phyloP scores from a whole-genome alignment of 495 filamentous ascomycete species.

The Parathielavia hyrcaniae region DNA sequence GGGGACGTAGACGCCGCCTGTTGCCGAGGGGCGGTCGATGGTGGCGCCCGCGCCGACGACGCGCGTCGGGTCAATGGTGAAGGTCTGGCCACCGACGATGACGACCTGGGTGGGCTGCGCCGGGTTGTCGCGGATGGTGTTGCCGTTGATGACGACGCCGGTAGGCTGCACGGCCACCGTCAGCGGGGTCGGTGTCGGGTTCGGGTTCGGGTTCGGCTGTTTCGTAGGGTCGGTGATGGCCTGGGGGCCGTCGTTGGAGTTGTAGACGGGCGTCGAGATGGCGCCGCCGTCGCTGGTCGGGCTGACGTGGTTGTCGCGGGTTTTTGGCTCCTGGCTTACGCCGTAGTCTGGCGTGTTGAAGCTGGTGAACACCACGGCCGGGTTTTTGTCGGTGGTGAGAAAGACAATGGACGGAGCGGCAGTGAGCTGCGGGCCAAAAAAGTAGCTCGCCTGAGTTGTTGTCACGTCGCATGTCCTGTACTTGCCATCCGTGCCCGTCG shows the following conservation, averaged over 20 bases:
- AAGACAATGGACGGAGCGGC: slow-evolving; percentile 28
- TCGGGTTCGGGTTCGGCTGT: background rate
- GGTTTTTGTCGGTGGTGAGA: slow-evolving; percentile 46
- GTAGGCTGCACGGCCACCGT: slow-evolving; percentile 38
- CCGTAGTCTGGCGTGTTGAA: slow-evolving; percentile 40
- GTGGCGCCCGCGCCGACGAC: slow-evolving; percentile 40
- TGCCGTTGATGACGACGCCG: slow-evolving; percentile 39
- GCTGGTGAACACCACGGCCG: slow-evolving; percentile 40
- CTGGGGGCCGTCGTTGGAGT: slow-evolving; percentile 5
- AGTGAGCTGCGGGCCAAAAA: slow-evolving; percentile 18
- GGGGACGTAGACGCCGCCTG: slow-evolving; percentile 26
- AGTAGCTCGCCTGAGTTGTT: slow-evolving; percentile 18
- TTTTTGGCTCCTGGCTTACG: slow-evolving; percentile 26
- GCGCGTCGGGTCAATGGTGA: slow-evolving; percentile 38
- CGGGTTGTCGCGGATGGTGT: slow-evolving; percentile 38
- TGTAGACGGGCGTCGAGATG: slow-evolving; percentile 30
- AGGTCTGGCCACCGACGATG: slow-evolving; percentile 38
- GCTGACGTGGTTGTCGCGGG: slow-evolving; percentile 24
- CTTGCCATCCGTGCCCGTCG: slow-evolving; percentile 27
- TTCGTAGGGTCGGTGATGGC: slow-evolving; percentile 12
- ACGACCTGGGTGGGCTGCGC: slow-evolving; percentile 33
- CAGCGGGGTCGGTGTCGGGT: slow-evolving; percentile 25
- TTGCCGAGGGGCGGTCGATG: slow-evolving; percentile 31
- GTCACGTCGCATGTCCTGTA: slow-evolving; percentile 24
- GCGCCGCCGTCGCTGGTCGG: slow-evolving; percentile 6